Base-by-base conservation (phyloP, 1,284 basidiomycete genomes). In the Lignosus rhinocerotis region DNA sequence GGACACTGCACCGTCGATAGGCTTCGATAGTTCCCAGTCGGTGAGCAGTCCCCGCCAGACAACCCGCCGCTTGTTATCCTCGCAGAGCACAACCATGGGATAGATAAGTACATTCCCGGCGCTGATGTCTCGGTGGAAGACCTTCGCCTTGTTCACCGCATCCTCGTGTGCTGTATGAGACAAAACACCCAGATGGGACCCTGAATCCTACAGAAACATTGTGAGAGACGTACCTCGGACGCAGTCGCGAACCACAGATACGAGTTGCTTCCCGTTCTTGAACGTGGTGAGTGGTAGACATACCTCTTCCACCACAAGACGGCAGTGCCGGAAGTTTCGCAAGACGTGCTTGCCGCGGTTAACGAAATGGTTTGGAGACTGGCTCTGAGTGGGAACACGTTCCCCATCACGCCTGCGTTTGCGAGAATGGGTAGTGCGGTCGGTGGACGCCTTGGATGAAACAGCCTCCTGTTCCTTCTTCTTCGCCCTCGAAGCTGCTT, bases 61-160 rank as follows among this genome's bases (percentile, higher is more conserved):
- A 4, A 53, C 25, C 10, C 32, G 33, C 6, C 31, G 19, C 34
- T 46, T 46, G 11, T 44, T 44, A n/a, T 53, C 44, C 8, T 41
- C 16, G 32, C 50, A 42, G 11, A 17, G 19, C 2, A 31, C 19
- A 7, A 53, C 33, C n/a, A 32, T 46, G 3, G 44, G 43, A n/a
- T 2, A 31, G 21, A 55, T 49, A 14, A 49, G 19, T 2, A 53
- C 43, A 11, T 53, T 55, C 8, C 38, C 53, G 10, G 30, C 31
- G 21, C 53, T 55, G 38, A 55, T 34, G 21, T 55, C 53, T 5
- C 53, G 21, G 33, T 55, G 53, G 12, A 30, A 10, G 10, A 42
- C 14, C 3, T 10, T 7, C 3, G 46, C 39, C 30, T 49, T 43
- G 7, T 1, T 30, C 7, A 42, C 45, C 3, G 53, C 53, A 5